A percentile compares a stretch with the other conserved stretches of the same genome.
Conservation (phyloP, 441 rosid genomes). For the Pelargonium australe region DNA sequence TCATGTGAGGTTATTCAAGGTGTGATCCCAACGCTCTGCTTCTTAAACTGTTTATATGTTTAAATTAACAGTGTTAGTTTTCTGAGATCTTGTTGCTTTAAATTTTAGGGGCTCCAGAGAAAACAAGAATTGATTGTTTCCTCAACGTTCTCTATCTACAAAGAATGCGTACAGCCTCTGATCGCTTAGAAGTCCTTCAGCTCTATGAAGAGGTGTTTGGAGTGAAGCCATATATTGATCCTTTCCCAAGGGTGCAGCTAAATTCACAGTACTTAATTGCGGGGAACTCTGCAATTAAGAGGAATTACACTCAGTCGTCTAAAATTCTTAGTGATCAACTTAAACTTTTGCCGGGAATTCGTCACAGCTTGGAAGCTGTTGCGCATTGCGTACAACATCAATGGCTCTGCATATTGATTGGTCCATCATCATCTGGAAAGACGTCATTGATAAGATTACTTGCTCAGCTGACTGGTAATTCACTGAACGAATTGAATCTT, state of each 20-base stretch:
- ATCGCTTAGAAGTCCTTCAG: conserved; percentile 66
- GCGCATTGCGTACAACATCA: conserved; percentile 67
- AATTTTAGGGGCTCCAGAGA: conserved; percentile 36
- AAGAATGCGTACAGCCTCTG: conserved; percentile 91
- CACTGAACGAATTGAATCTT: conserved; percentile 74
- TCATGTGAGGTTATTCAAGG: conserved; percentile 88
- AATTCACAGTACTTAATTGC: conserved; percentile 51
- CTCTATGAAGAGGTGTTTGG: conserved; percentile 73
- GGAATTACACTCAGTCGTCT: conserved; percentile 41
- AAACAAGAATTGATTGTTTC: conserved; percentile 44
- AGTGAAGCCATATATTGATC: conserved; percentile 61
- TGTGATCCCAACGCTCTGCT: conserved; percentile 21
- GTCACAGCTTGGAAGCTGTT: conserved; percentile 83
- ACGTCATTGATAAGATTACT: conserved; percentile 82
- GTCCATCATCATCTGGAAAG: conserved; percentile 92
- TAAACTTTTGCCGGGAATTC: conserved; percentile 68
- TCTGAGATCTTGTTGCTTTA: conserved; percentile 11
- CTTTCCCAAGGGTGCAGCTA: conserved; percentile 72
- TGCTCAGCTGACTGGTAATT: conserved; percentile 77
- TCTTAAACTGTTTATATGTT: conserved; percentile 1
- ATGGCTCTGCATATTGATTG: conserved; percentile 91
- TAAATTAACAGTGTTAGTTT: background rate
- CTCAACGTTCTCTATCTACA: conserved; percentile 75
- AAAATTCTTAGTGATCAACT: conserved; percentile 41
- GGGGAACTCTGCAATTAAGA: conserved; percentile 62